Evolutionary conservation across 2,329 filamentous ascomycete genomes (phyloP).

Genomic region (Alternaria postmessia): DNA sequence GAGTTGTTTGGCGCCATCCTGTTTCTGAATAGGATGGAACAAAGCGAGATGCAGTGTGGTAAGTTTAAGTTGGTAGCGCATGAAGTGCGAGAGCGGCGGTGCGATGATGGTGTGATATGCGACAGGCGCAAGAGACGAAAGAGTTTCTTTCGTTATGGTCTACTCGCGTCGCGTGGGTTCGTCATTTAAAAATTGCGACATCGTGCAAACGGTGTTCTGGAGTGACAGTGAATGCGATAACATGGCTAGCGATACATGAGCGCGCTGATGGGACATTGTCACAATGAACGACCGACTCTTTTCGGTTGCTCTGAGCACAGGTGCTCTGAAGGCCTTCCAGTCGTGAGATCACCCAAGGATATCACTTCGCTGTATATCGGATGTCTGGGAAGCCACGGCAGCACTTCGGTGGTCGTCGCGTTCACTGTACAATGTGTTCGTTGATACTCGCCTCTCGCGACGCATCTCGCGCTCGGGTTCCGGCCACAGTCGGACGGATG

Average conservation of each 20-base stretch:
- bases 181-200: neutral
- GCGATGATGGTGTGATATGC: neutral
- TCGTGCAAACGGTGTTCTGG: constrained; percentile 6
- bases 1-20: constrained; percentile 9
- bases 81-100: neutral
- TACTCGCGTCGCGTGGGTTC: neutral
- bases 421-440: neutral
- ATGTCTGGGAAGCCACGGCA: neutral
- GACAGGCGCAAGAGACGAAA: fast-evolving
- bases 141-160: neutral
- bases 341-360: neutral
- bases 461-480: neutral
- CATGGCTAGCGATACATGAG: neutral
- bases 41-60: neutral
- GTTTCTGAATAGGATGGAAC: too few relatives aligned
- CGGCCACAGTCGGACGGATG: neutral
- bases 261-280: neutral
- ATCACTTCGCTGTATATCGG: neutral
- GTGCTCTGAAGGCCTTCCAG: neutral
- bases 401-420: neutral
- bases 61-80: neutral
- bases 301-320: neutral
- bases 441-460: neutral
- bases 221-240: neutral
- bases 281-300: neutral